Evolutionary conservation across 1,284 basidiomycete genomes (phyloP), one percentile per base, ranked within the genome.

Genomic region (Ganoderma meredithae): DNA sequence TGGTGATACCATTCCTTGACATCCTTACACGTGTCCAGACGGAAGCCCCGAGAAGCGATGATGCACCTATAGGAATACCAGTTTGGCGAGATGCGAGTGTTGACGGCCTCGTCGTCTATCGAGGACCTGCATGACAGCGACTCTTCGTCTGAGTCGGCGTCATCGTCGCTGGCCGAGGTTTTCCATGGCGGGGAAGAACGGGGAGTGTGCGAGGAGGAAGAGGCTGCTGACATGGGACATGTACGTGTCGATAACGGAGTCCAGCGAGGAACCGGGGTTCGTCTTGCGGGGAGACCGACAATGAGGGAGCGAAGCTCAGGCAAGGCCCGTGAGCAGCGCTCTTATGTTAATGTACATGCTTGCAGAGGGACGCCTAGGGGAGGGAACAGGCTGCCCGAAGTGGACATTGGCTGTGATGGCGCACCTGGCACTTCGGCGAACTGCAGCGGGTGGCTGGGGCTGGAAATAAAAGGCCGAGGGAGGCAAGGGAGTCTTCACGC

Each of bases 11-110:
- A 87, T 13, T 81, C 79, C 73, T 84, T 88, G 43, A 90, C 90
- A 73, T 92, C 90, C 63, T 83, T 82, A 56, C 86, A 85, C 22
- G 90, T 93, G 71, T 93, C 90, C 1, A 93, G 85, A 56, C 82
- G 85, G 75, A 87, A 88, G 8, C 90, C 91, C 60, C 83, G 83
- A 65, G 76, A 69, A 66, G 83, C 80, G 58, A 92, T 79, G 40
- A 86, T 69, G 59, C 72, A 69, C n/a, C 83, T 81, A 75, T 90
- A 90, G 62, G 79, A 79, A 43, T 82, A 81, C 91, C 91, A 93
- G 72, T 85, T 81, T 4, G 90, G 91, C 33, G 80, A 79, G 47
- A 89, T 71, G 62, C 91, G 88, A 31, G 76, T 74, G 73, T 93
- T 91, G 65, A 85, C 77, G 63, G 87, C 84, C 33, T 91, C 90